phyloP scores from a whole-genome alignment of 2,329 filamentous ascomycete species.

The Exophiala lecanii-corni region DNA sequence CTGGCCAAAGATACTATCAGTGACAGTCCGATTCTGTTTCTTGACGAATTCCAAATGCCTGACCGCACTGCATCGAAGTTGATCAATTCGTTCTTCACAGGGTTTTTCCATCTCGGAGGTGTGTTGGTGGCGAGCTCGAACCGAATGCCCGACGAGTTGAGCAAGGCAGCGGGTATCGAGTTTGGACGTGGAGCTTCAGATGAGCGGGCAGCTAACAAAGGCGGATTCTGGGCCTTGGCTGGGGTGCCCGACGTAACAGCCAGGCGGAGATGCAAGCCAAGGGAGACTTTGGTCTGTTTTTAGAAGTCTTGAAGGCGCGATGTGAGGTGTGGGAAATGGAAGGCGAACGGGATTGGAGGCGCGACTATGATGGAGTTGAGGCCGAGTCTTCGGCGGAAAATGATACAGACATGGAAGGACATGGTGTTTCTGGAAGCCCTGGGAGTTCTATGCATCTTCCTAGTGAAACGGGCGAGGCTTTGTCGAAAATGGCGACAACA shows the following conservation, averaged over 20 bases:
- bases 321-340: constrained; percentile 86
- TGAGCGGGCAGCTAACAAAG: constrained; percentile 6
- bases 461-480: neutral
- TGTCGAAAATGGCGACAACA: constrained; percentile 1
- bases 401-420: neutral
- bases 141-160: constrained; percentile 75
- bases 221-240: constrained; percentile 21
- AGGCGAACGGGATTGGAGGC: constrained; percentile 66
- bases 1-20: constrained; percentile 72
- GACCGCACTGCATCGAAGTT: constrained; percentile 75
- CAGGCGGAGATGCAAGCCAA: constrained; percentile 55
- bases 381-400: constrained; percentile 30
- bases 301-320: constrained; percentile 69
- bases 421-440: neutral
- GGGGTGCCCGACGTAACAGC: constrained; percentile 29
- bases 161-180: constrained; percentile 67
- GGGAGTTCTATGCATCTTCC: neutral
- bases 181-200: constrained; percentile 42
- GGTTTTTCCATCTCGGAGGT: constrained; percentile 76
- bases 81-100: constrained; percentile 70
- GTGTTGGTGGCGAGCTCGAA: constrained; percentile 78
- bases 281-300: constrained; percentile 70
- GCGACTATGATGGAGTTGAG: constrained; percentile 31
- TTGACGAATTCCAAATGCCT: constrained; percentile 80
- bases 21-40: constrained; percentile 69